Evolutionary conservation across 352 stramenopile species (phyloP), one percentile per base, ranked within the genome.

Genomic region (Pythium scleroteichum): DNA sequence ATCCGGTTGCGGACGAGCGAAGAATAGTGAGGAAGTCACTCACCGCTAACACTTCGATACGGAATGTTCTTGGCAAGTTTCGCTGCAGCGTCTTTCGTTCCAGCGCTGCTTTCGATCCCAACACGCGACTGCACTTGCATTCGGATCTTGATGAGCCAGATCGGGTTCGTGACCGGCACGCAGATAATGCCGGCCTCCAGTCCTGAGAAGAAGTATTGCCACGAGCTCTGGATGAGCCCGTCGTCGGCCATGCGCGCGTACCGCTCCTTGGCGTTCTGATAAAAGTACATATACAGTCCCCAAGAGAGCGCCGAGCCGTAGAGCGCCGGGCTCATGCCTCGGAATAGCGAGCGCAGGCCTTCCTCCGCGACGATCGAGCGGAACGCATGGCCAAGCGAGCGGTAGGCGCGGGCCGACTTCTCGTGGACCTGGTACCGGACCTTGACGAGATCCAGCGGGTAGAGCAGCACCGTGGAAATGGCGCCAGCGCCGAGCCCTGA

Each of bases 211-310:
- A 94, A 94, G 54, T 92, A 83, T 62, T 91, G 80, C 78, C 80
- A 90, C 42, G 78, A 91, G 51, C 81, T 80, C 49, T 89, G 85
- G 56, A 90, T 87, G 53, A 78, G 68, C 12, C 80, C 80, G 47
- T 85, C 71, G 40, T 90, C 80, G 4, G 80, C 77, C 69, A 90
- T 79, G 12, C 80, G 79, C 27, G 78, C 82, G 48, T 92, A 94
- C 1, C 85, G 70, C 48, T 79, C 69, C 72, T 99, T 99, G 14
- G 95, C 85, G 48, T 90, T 88, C 79, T 99, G 96, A 72, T 99
- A 99, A 49, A 99, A 85, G 60, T 97, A 96, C 82, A 99, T 99
- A 72, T 99, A 99, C 39, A 98, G 82, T 13, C 97, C 97, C 97
- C 97, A 99, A 17, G 91, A 98, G 20, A 98, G 71, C 16, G 95